A percentile compares a stretch with the other conserved stretches of the same genome.
Conservation (phyloP, 192 early-diverging fungal species). For the Irineochytrium annulatum region DNA sequence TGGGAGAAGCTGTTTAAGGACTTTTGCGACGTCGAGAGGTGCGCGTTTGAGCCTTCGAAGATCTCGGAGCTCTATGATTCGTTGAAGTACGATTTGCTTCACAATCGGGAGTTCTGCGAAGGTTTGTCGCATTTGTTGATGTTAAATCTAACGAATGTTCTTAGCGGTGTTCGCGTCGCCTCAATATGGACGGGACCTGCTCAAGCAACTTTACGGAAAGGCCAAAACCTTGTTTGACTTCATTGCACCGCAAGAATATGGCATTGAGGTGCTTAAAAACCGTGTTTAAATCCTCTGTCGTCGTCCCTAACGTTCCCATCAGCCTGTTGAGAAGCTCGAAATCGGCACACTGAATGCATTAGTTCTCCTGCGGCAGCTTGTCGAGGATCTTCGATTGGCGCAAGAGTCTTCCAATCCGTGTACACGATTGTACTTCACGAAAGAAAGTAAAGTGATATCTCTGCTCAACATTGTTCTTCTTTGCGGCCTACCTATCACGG, state of each 20-base stretch:
- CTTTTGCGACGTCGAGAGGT: slow-evolving; percentile 63
- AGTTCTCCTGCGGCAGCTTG: slow-evolving; percentile 74
- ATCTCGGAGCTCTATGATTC: slow-evolving; percentile 93
- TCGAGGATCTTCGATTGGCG: slow-evolving; percentile 66
- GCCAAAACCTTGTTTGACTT: slow-evolving; percentile 89
- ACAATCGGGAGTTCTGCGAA: slow-evolving; percentile 84
- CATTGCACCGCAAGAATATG: slow-evolving; percentile 91
- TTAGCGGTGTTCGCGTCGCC: slow-evolving; percentile 20
- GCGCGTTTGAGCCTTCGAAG: slow-evolving; percentile 66
- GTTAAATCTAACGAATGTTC: background rate
- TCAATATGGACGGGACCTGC: slow-evolving; percentile 35
- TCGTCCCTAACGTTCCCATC: background rate
- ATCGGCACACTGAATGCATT: slow-evolving; percentile 79
- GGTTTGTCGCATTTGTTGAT: slow-evolving; percentile 46
- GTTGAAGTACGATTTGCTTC: slow-evolving; percentile 94
- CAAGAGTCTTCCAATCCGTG: slow-evolving; percentile 49
- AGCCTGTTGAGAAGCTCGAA: slow-evolving; percentile 69
- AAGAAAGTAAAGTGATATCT: slow-evolving; percentile 89
- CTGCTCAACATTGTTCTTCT: slow-evolving; percentile 88
- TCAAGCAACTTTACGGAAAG: slow-evolving; percentile 71
- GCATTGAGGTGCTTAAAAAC: slow-evolving; percentile 56
- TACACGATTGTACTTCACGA: slow-evolving; percentile 90
- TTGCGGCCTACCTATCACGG: slow-evolving; percentile 72
- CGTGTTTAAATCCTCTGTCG: background rate
- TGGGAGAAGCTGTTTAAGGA: slow-evolving; percentile 97